Base-by-base conservation (phyloP, 1,139 yeast species). In the Yamadazyma friedrichii region DNA sequence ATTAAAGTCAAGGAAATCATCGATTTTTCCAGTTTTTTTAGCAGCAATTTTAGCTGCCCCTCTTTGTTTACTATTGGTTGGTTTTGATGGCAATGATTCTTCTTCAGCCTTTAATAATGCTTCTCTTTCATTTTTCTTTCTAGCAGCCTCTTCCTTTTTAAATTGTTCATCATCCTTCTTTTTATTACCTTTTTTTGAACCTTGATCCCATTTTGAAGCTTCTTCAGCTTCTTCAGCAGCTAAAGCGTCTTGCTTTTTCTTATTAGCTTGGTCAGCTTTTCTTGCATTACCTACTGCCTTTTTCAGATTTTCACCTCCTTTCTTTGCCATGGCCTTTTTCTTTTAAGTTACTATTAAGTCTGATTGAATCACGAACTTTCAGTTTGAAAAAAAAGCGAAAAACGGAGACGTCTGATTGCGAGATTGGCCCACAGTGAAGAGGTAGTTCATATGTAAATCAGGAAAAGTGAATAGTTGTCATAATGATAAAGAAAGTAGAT, bases 21-120 rank as follows among this genome's bases (percentile, higher is more conserved):
- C 87, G 51, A 81, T 76, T 64, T 81, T 80, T 34, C 83, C 84
- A 12, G 84, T 65, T 58, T 78, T 74, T 56, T 71, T 78, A 35
- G 79, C 76, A 5, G 88, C 85, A 39, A 80, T 72, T 63, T 82
- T 84, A 38, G 80, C 88, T 13, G 86, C 83, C 36, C 91, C 91
- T 61, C 91, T 78, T 51, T 76, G 77, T 59, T 80, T 80, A 38
- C 66, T 53, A 43, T 65, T 67, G 29, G 53, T 50, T 1, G 85
- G 78, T 60, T 84, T 84, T 15, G 81, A 55, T 2, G 88, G 85
- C 51, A 80, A 49, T 3, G 82, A 59, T 0, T 70, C 78, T 57
- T 82, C 88, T 60, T 87, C 95, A 33, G 82, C 88, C 38, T 69
- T 66, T 49, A 80, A 61, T 38, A 78, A 57, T 1, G 76, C 73